A percentile compares a stretch with the other conserved stretches of the same genome.
phyloP scores from a whole-genome alignment of 306 rosid species.

The Medicago arabica region DNA sequence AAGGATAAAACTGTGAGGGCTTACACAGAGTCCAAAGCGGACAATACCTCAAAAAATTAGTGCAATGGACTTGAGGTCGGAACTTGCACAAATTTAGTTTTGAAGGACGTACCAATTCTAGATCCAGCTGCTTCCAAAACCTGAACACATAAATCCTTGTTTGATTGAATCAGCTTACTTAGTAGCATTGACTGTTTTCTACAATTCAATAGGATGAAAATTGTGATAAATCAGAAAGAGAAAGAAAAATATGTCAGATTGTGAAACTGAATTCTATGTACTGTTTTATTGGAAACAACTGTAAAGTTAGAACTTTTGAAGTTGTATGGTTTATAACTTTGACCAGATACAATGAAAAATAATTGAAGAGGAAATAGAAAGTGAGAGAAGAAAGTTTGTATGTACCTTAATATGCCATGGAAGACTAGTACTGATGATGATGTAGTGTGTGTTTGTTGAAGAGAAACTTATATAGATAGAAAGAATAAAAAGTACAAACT shows the following conservation, averaged over 20 bases:
- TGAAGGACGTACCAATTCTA: slow-evolving; percentile 52
- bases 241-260: slow-evolving; percentile 60
- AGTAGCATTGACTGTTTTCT: slow-evolving; percentile 38
- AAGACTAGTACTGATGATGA: slow-evolving; percentile 37
- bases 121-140: slow-evolving; percentile 49
- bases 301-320: slow-evolving; percentile 6
- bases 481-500: slow-evolving; percentile 48
- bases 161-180: background rate
- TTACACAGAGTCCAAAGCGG: background rate
- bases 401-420: slow-evolving; percentile 66
- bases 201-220: slow-evolving; percentile 50
- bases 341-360: slow-evolving; percentile 35
- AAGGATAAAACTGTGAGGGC: background rate
- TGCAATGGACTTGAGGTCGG: background rate
- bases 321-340: slow-evolving; percentile 28
- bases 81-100: slow-evolving; percentile 1
- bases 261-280: slow-evolving; percentile 47
- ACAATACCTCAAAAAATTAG: background rate
- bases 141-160: slow-evolving; percentile 10
- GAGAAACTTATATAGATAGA: slow-evolving; percentile 59
- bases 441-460: slow-evolving; percentile 51
- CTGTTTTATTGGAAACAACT: slow-evolving; percentile 41
- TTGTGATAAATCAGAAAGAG: slow-evolving; percentile 42
- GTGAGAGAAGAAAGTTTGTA: slow-evolving; percentile 43
- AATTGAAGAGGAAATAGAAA: slow-evolving; percentile 1